Percentiles rank a stretch among this genome's conserved stretches.
Conservation (phyloP, 2,329 filamentous ascomycete genomes). For the Microdochium trichocladiopsis region DNA sequence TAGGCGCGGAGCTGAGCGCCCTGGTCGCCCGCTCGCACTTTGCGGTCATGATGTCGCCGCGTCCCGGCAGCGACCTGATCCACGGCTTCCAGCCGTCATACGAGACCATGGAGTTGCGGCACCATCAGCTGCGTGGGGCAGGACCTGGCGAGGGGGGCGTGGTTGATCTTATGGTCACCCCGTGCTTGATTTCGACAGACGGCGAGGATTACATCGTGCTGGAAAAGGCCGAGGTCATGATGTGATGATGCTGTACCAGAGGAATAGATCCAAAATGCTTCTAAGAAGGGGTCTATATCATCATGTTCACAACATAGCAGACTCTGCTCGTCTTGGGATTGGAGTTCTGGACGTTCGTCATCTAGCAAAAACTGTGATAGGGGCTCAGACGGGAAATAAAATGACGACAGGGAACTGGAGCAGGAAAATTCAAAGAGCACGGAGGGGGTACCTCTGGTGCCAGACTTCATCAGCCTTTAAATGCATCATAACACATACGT, state of each 20-base stretch:
- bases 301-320: no score
- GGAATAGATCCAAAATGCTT: neutral
- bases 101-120: constrained; percentile 14
- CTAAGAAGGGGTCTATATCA: no score
- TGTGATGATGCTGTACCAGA: constrained; percentile 5
- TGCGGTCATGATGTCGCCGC: constrained; percentile 15
- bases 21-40: constrained; percentile 11
- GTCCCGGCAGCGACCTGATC: constrained; percentile 12
- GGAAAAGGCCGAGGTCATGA: constrained; percentile 19
- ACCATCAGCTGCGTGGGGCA: constrained; percentile 5
- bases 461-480: no score
- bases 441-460: no score
- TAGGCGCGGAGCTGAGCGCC: constrained; percentile 11
- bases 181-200: constrained; percentile 16
- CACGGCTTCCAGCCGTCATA: constrained; percentile 13
- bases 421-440: no score
- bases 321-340: no score
- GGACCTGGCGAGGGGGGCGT: constrained; percentile 3
- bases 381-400: no score
- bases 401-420: no score
- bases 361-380: no score
- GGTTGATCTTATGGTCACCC: constrained; percentile 20
- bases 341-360: no score
- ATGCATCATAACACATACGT: no score
- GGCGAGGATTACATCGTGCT: constrained; percentile 12